phyloP scores from a whole-genome alignment of 257 asterid species.

The Capsicum rhomboideum region DNA sequence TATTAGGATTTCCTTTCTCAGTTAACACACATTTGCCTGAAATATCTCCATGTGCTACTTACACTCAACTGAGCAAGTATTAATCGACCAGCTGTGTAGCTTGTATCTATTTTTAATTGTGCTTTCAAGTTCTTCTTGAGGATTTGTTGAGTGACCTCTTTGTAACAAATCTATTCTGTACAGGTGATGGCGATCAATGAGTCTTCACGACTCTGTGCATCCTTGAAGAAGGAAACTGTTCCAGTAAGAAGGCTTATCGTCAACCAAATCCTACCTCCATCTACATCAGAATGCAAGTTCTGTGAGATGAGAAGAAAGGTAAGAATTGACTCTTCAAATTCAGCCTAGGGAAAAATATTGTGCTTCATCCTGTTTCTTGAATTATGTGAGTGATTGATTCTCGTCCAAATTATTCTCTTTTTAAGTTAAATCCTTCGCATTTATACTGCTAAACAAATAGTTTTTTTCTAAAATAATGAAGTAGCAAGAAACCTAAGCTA shows the following conservation, averaged over 20 bases:
- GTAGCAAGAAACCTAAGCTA: background rate
- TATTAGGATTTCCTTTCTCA: no score
- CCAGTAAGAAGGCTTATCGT: conserved; percentile 62
- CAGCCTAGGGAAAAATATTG: background rate
- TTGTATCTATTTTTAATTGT: background rate
- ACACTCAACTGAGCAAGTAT: background rate
- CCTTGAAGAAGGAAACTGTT: conserved; percentile 57
- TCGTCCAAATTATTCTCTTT: background rate
- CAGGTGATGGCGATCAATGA: conserved; percentile 73
- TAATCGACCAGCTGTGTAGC: background rate
- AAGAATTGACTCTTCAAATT: conserved; percentile 7
- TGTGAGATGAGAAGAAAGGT: conserved; percentile 68
- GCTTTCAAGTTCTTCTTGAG: background rate
- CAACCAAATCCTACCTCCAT: conserved; percentile 57
- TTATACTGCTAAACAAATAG: background rate
- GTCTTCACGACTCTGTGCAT: conserved; percentile 62
- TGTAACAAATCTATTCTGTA: conserved; percentile 7
- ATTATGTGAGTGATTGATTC: background rate
- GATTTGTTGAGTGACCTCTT: background rate
- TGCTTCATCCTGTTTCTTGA: background rate
- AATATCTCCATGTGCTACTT: background rate
- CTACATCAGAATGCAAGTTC: conserved; percentile 66
- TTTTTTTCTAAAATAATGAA: background rate
- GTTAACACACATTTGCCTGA: no score
- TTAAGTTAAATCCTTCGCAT: background rate